Evolutionary conservation across 2,329 filamentous ascomycete species (phyloP), one percentile per base, ranked within the genome.

Genomic region (Arthrobotrys musiformis): DNA sequence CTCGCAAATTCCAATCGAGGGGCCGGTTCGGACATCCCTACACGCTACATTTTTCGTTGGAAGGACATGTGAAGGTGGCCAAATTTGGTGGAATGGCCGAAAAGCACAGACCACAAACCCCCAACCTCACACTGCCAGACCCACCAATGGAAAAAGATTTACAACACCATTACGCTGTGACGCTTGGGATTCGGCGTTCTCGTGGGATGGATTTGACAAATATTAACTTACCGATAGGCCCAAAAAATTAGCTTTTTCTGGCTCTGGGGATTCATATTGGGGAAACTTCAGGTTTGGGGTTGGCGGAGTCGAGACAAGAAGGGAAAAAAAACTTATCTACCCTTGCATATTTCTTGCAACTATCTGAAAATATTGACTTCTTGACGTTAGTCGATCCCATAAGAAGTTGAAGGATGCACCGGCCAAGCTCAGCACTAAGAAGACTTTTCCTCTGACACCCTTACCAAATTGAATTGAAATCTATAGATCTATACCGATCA

Each of bases 11-110:
- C 50, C 50, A 58, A 58, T 37, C 30, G 54, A 58, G 9, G n/a
- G 54, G 54, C 54, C 54, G 54, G 54, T 58, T 58, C 54, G 54
- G 54, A 37, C 33, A 58, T n/a, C 33, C 17, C 54, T 58, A 13
- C 54, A 58, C 40, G 19, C 54, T 40, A 11, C 13, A 58, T 58
- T 58, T 26, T 40, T 40, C 30, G 33, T 40, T 30, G 24, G 11
- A 15, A 1, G 4, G 26, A 19, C 54, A 58, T 58, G 54, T 58
- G 54, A 58, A 58, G 30, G 30, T 58, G 33, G 30, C 52, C 28
- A 17, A 58, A 58, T 58, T 24, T 58, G 52, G 54, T 33, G 54
- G 54, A 58, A 19, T 58, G 54, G 19, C 54, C 44, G 44, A 40
- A 17, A 58, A 37, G 54, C 54, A 58, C 54, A 58, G 54, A 58